Evolutionary conservation across 176 grass and related monocot species (phyloP).

Genomic region (Ananas comosus): DNA sequence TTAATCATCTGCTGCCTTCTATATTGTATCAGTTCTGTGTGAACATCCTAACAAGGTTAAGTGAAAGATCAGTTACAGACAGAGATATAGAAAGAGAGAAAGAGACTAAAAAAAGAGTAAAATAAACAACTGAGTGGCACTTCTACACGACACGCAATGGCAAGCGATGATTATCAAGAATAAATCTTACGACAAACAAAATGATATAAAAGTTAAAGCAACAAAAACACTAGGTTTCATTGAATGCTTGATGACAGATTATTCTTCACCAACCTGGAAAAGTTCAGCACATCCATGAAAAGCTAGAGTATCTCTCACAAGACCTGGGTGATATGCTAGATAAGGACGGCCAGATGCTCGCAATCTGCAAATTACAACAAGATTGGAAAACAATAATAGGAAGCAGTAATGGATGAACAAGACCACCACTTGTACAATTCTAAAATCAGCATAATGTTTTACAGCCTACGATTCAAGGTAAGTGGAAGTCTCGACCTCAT

Average conservation of each 20-base stretch:
- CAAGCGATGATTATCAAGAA: neutral
- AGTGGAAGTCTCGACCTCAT: neutral
- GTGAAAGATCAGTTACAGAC: conserved; percentile 26
- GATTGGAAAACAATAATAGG: neutral
- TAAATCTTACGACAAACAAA: neutral
- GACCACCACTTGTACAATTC: neutral
- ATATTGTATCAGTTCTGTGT: conserved; percentile 90
- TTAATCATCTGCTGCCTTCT: conserved; percentile 92
- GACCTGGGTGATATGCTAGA: conserved; percentile 77
- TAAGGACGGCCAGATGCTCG: conserved; percentile 60
- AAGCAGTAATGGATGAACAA: conserved; percentile 2
- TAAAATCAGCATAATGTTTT: neutral
- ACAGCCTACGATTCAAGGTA: neutral
- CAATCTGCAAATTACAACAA: conserved; percentile 42
- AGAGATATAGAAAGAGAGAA: neutral
- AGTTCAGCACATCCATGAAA: conserved; percentile 99
- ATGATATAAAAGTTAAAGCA: neutral
- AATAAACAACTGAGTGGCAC: neutral
- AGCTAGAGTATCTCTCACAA: conserved; percentile 85
- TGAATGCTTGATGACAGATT: neutral
- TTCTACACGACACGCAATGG: neutral
- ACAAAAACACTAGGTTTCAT: neutral
- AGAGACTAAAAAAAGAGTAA: neutral
- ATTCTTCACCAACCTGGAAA: conserved; percentile 57
- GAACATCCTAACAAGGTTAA: conserved; percentile 67